phyloP scores from a whole-genome alignment of 2,329 filamentous ascomycete species.

The Stachybotrys chartarum region DNA sequence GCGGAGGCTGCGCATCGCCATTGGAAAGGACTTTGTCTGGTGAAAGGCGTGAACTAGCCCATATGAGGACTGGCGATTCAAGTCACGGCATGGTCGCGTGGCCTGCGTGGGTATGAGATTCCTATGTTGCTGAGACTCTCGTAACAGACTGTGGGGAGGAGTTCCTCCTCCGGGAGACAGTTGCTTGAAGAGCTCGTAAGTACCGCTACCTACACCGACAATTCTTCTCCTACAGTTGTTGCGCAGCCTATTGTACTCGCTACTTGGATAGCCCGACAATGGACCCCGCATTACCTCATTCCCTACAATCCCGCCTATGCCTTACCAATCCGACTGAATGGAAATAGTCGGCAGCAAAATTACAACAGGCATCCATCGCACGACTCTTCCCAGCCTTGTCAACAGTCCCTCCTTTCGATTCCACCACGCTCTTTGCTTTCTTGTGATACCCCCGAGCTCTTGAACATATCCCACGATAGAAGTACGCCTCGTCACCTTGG shows the following conservation, averaged over 20 bases:
- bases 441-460: not conserved
- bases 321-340: not conserved
- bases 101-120: too few species aligned
- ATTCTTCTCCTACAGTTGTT: too few species aligned
- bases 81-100: too few species aligned
- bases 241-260: not conserved
- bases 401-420: not conserved
- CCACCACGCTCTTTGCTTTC: not conserved
- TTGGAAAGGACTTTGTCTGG: not conserved
- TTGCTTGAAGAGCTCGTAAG: too few species aligned
- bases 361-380: not conserved
- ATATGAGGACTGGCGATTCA: too few species aligned
- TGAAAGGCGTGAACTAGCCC: too few species aligned
- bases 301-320: not conserved
- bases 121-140: too few species aligned
- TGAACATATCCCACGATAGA: not conserved
- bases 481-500: slow-evolving; percentile 6
- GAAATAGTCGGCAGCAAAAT: not conserved
- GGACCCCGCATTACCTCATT: not conserved
- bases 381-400: not conserved
- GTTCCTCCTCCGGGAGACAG: too few species aligned
- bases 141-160: too few species aligned
- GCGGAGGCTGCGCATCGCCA: not conserved
- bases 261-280: not conserved
- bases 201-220: too few species aligned